phyloP scores from a whole-genome alignment of 176 grass and related monocot species.

The Coix lacrymajobi region DNA sequence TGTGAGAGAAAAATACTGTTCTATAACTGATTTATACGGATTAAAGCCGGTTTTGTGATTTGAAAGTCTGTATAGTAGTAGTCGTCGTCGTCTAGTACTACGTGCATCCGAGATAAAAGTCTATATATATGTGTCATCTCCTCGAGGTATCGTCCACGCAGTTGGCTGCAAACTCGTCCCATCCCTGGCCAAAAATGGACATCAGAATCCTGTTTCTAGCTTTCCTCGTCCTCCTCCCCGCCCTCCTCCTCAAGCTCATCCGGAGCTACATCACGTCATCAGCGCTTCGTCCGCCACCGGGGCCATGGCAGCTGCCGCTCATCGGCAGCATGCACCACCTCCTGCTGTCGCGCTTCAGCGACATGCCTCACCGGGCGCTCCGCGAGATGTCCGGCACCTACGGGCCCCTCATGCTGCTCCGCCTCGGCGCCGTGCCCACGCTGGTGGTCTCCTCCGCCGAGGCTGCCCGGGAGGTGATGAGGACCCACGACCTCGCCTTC shows the following conservation, averaged over 20 bases:
- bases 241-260: conserved; percentile 1
- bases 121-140: neutral
- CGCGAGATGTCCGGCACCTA: neutral
- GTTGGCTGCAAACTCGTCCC: neutral
- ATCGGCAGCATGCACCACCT: conserved; percentile 47
- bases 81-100: too few species aligned
- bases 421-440: conserved; percentile 26
- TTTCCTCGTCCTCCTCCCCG: neutral
- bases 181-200: neutral
- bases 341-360: conserved; percentile 9
- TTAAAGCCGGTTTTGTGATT: too few species aligned
- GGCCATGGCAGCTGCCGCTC: conserved; percentile 45
- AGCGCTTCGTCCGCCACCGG: neutral
- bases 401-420: conserved; percentile 39
- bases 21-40: too few species aligned
- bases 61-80: too few species aligned
- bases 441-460: conserved; percentile 39
- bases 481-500: conserved; percentile 33
- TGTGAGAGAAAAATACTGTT: too few species aligned
- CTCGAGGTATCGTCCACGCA: neutral
- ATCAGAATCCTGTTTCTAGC: neutral
- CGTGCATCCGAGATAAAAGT: too few species aligned
- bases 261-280: neutral
- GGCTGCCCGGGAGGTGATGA: conserved; percentile 39
- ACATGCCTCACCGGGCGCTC: conserved; percentile 29